A percentile compares a stretch with the other conserved stretches of the same genome.
These are phyloP conservation scores for Salvia splendens DNA, from an alignment of 257 asterid genomes.

Conservation along the genomic window DNA sequence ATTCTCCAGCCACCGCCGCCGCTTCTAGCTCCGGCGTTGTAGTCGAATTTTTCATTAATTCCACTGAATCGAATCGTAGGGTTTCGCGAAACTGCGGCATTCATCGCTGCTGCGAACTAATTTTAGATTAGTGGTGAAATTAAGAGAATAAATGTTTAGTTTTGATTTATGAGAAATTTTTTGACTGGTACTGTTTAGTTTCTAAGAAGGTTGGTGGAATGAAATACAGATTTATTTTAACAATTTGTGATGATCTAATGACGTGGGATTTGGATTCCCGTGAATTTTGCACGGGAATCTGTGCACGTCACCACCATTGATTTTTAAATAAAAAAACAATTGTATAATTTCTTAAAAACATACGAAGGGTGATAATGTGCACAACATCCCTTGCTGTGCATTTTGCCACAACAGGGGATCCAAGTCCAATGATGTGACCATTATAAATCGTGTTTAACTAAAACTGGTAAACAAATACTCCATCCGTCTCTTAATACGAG, in stretches of 20 bases:
- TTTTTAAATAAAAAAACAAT: too few species aligned
- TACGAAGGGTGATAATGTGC: too few species aligned
- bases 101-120: slow-evolving; percentile 27
- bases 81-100: slow-evolving; percentile 37
- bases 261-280: too few species aligned
- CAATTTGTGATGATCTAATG: neutral
- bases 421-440: neutral
- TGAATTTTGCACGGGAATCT: too few species aligned
- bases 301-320: too few species aligned
- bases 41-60: slow-evolving; percentile 2
- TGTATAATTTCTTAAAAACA: too few species aligned
- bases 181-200: slow-evolving; percentile 19
- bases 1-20: slow-evolving; percentile 41
- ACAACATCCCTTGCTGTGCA: too few species aligned
- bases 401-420: too few species aligned
- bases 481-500: too few species aligned
- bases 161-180: neutral
- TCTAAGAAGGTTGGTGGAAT: slow-evolving; percentile 40
- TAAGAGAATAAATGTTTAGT: too few species aligned
- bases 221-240: neutral
- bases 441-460: neutral
- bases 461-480: slow-evolving; percentile 19
- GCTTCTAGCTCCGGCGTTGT: neutral
- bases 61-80: slow-evolving; percentile 40
- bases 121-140: neutral